phyloP scores from a whole-genome alignment of 495 filamentous ascomycete species.

The Wilcoxina mikolae region DNA sequence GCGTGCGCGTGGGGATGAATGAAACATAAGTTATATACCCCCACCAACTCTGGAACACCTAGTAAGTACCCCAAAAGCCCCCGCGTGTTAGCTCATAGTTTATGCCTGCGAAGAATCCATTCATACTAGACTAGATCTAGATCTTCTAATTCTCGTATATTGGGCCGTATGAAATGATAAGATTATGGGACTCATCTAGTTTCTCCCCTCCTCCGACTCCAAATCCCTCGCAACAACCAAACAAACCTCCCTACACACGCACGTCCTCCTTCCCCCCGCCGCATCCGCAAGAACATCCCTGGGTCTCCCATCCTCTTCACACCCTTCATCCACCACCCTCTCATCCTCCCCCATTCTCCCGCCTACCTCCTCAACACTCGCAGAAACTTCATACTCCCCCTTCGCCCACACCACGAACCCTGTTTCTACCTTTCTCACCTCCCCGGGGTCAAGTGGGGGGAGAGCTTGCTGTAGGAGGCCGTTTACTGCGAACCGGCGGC shows the following conservation, averaged over 20 bases:
- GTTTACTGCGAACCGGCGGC: slow-evolving; percentile 69
- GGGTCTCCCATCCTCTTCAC: slow-evolving; percentile 7
- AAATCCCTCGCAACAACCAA: slow-evolving; percentile 24
- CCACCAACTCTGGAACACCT: neutral
- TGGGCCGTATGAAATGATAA: neutral
- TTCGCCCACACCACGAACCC: slow-evolving; percentile 58
- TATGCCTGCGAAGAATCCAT: neutral
- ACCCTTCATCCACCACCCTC: slow-evolving; percentile 1
- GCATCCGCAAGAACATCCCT: slow-evolving; percentile 23
- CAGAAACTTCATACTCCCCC: slow-evolving; percentile 71
- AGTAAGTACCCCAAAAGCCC: neutral
- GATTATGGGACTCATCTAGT: neutral
- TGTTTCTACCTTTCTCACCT: slow-evolving; percentile 41
- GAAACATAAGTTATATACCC: neutral
- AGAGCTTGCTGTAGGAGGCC: slow-evolving; percentile 66
- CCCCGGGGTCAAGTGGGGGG: slow-evolving; percentile 42
- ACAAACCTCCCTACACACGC: slow-evolving; percentile 28
- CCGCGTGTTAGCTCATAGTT: neutral
- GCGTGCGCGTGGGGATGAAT: neutral
- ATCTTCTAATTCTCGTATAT: neutral
- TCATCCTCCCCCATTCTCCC: slow-evolving; percentile 11
- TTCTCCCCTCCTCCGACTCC: slow-evolving; percentile 26
- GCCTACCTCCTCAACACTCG: slow-evolving; percentile 62
- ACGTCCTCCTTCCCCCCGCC: slow-evolving; percentile 24
- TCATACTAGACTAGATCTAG: neutral